Base-by-base conservation (phyloP, 2,329 filamentous ascomycete species). In the Phialocephala subalpina region DNA sequence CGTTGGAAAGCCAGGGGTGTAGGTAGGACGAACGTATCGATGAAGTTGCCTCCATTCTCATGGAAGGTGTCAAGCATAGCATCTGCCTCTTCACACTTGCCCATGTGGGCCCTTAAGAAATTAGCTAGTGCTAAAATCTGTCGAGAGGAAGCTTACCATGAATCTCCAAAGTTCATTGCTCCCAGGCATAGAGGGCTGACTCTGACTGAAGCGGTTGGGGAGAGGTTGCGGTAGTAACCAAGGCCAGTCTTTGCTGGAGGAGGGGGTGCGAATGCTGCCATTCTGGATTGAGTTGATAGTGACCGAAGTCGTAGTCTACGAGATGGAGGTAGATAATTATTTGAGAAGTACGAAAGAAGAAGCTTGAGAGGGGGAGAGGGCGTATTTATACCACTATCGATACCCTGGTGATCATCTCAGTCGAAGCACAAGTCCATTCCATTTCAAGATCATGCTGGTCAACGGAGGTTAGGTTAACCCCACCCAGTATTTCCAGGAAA, bases 1-100 rank as follows among this genome's bases (percentile, higher is more conserved):
- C 9, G 27, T 85, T 89, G 76, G 16, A 6, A 11, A 6, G 1
- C 8, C 3, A 16, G 2, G 29, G 9, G 49, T 16, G 22, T n/a
- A 6, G 8, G 25, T 22, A 35, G 11, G 7, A 57, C 60, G 1
- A 1, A 58, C 60, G 63, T 67, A 45, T 91, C 88, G 74, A 90
- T 88, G 74, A 90, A 89, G 77, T 90, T 90, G 9, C 88, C 88
- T 4, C 87, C 88, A 0, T 81, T 78, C 22, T 79, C 78, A 60
- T 77, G 80, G 76, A 82, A 90, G 56, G 80, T 80, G 69, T 90
- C 87, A 2, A 90, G 80, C 1, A 90, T 80, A 60, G 82, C 80
- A 72, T 89, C 64, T 5, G 58, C 16, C 12, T 60, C 20, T 33
- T 61, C 58, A n/a, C 29, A 52, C 11, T 25, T 52, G 12, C 47